These are phyloP conservation scores for Amyloporia xantha DNA, from an alignment of 768 basidiomycete species.

Conservation along the genomic window DNA sequence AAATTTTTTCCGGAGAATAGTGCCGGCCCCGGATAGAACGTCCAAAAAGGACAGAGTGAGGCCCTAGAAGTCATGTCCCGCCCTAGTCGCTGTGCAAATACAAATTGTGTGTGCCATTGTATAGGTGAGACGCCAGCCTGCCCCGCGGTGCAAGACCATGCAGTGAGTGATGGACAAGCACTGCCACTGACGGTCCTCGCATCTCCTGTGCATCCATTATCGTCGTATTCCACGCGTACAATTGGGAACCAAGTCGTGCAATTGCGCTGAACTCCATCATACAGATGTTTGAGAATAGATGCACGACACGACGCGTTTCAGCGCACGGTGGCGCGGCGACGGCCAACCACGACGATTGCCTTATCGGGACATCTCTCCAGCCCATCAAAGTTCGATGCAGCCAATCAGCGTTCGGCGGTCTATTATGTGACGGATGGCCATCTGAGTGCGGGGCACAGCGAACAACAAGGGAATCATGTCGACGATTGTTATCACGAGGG, in stretches of 20 bases:
- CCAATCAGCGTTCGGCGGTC: background rate
- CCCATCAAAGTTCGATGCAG: background rate
- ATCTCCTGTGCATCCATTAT: background rate
- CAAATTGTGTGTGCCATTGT: background rate
- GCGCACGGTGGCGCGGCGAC: too few species aligned
- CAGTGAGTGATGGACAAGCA: background rate
- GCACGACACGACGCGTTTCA: too few species aligned
- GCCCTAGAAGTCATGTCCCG: background rate
- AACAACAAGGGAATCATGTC: background rate
- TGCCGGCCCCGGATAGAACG: background rate
- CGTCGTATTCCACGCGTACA: too few species aligned
- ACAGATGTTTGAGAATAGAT: too few species aligned
- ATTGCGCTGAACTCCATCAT: too few species aligned
- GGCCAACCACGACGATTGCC: background rate
- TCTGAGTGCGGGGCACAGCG: background rate
- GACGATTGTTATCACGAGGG: background rate
- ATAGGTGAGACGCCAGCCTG: background rate
- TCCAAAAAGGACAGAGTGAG: too few species aligned
- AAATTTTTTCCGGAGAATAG: background rate
- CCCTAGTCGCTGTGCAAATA: background rate
- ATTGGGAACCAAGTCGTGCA: too few species aligned
- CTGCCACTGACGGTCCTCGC: background rate
- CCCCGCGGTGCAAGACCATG: background rate
- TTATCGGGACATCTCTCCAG: slow-evolving; percentile 3
- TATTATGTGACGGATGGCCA: background rate